A percentile compares a stretch with the other conserved stretches of the same genome.
phyloP scores from a whole-genome alignment of 805 yeast species.

The Metschnikowia similis region DNA sequence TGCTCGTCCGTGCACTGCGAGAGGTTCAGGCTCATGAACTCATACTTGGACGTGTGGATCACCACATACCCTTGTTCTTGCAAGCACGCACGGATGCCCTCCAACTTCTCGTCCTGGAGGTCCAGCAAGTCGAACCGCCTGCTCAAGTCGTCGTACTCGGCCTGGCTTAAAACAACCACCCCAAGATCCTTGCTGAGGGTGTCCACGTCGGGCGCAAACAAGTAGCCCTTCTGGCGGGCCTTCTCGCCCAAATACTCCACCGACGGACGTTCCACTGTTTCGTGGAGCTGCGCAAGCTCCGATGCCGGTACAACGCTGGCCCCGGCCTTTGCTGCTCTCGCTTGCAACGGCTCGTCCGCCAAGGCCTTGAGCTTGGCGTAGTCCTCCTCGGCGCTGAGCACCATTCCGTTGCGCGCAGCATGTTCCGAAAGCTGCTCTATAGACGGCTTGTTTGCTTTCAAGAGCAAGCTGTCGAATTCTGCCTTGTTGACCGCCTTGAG shows the following conservation, averaged over 20 bases:
- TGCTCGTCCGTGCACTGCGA: slow-evolving; percentile 2
- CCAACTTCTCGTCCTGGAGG: not conserved
- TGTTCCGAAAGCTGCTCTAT: slow-evolving; percentile 22
- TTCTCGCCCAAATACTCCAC: not conserved
- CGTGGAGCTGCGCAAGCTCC: slow-evolving; percentile 6
- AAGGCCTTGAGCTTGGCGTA: slow-evolving; percentile 11
- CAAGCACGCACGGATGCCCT: not conserved
- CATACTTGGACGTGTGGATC: slow-evolving; percentile 1
- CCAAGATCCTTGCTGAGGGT: slow-evolving; percentile 1
- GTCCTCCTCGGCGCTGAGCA: slow-evolving; percentile 25
- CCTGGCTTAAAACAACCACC: slow-evolving; percentile 1
- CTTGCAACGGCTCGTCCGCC: slow-evolving; percentile 5
- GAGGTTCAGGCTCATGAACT: slow-evolving; percentile 2
- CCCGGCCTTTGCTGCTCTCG: slow-evolving; percentile 7
- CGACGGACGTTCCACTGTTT: slow-evolving; percentile 3
- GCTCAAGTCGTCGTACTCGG: slow-evolving; percentile 4
- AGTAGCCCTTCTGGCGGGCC: not conserved
- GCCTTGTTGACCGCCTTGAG: slow-evolving; percentile 8
- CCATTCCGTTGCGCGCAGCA: slow-evolving; percentile 28
- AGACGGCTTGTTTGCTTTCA: slow-evolving; percentile 21
- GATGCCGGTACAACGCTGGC: slow-evolving; percentile 1
- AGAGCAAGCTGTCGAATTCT: slow-evolving; percentile 22
- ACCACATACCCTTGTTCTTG: slow-evolving; percentile 1
- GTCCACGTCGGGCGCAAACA: not conserved
- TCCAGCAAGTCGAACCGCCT: not conserved